phyloP scores from a whole-genome alignment of 2,329 filamentous ascomycete genomes.

The Coniochaeta ligniaria region DNA sequence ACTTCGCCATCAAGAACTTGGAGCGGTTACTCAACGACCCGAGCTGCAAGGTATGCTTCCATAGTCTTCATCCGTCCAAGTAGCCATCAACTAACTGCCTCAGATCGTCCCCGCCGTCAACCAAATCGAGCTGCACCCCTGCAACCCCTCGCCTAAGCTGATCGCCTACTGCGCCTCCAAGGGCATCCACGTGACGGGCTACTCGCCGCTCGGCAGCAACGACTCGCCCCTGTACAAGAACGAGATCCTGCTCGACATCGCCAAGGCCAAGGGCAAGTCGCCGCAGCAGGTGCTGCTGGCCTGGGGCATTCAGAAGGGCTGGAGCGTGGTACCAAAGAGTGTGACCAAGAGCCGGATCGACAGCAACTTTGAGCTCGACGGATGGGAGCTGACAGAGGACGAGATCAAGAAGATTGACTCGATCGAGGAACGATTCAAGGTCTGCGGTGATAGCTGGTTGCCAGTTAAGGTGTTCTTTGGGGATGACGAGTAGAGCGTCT shows the following conservation, averaged over 20 bases:
- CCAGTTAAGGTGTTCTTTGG: constrained; percentile 77
- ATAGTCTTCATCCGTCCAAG: background rate
- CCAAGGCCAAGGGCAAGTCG: constrained; percentile 59
- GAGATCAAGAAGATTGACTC: constrained; percentile 63
- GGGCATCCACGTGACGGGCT: constrained; percentile 68
- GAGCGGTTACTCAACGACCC: constrained; percentile 67
- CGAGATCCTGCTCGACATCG: constrained; percentile 52
- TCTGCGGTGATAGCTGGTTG: constrained; percentile 68
- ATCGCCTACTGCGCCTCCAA: constrained; percentile 65
- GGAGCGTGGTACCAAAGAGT: constrained; percentile 80
- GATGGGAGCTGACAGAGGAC: constrained; percentile 64
- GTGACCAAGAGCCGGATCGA: constrained; percentile 68
- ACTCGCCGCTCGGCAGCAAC: constrained; percentile 66
- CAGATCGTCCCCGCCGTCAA: constrained; percentile 62
- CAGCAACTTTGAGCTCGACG: constrained; percentile 68
- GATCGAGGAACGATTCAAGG: constrained; percentile 73
- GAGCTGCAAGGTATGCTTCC: constrained; percentile 45
- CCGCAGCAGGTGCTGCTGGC: constrained; percentile 69
- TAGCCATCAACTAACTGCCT: background rate
- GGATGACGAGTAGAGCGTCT: constrained; percentile 58
- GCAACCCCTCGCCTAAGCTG: constrained; percentile 74
- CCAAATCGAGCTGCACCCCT: constrained; percentile 76
- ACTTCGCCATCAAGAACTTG: constrained; percentile 75
- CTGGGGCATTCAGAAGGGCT: constrained; percentile 77
- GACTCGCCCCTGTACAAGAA: constrained; percentile 66